Percentiles rank a stretch among this genome's conserved stretches.
phyloP scores from a whole-genome alignment of 768 basidiomycete genomes.

The Lepiota venenata region DNA sequence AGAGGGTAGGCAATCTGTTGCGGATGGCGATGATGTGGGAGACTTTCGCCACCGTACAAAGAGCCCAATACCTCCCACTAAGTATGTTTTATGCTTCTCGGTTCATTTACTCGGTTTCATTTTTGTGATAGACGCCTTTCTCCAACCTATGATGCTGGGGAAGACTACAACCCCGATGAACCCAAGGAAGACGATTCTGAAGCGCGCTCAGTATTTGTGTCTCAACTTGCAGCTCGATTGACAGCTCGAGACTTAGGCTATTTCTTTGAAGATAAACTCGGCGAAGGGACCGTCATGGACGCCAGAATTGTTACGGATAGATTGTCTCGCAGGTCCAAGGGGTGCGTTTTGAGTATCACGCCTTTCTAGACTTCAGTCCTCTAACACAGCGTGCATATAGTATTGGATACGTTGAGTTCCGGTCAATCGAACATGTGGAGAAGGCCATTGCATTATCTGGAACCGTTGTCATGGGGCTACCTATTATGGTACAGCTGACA shows the following conservation, averaged over 20 bases:
- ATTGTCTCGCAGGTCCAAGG: constrained; percentile 94
- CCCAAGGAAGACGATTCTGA: constrained; percentile 95
- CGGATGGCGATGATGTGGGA: constrained; percentile 38
- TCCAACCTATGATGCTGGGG: constrained; percentile 61
- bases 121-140: constrained; percentile 54
- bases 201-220: constrained; percentile 97
- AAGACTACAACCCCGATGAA: constrained; percentile 84
- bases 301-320: constrained; percentile 95
- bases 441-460: constrained; percentile 89
- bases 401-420: constrained; percentile 98
- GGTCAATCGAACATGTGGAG: constrained; percentile 85
- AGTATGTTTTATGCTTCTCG: constrained; percentile 29
- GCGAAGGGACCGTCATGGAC: constrained; percentile 92
- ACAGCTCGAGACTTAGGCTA: constrained; percentile 97
- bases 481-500: constrained; percentile 94
- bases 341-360: constrained; percentile 47
- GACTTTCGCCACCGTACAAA: constrained; percentile 30
- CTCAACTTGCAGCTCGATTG: constrained; percentile 94
- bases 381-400: constrained; percentile 33
- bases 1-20: constrained; percentile 34
- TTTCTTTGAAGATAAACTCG: constrained; percentile 97
- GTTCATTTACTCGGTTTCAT: constrained; percentile 3
- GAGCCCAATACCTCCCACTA: constrained; percentile 42
- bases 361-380: no score
- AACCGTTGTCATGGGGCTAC: constrained; percentile 97